These are phyloP conservation scores for Hypoxylon sp. DNA, from an alignment of 2,329 filamentous ascomycete genomes.

Conservation along the genomic window DNA sequence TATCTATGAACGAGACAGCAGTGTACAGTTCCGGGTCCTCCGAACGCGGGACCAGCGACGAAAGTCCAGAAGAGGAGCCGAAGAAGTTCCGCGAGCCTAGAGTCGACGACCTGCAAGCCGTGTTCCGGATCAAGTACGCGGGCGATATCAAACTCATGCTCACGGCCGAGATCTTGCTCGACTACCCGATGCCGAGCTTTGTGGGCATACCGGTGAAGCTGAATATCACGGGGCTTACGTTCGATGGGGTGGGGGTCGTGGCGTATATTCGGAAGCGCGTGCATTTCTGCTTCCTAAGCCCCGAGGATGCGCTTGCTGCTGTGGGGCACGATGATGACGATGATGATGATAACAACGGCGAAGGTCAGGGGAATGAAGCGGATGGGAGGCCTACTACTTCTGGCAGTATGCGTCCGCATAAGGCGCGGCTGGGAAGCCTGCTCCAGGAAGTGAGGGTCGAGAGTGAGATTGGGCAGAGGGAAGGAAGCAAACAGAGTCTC, in stretches of 20 bases:
- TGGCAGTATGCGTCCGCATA: constrained; percentile 43
- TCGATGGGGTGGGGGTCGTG: constrained; percentile 93
- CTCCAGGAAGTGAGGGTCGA: constrained; percentile 95
- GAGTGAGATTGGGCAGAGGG: constrained; percentile 95
- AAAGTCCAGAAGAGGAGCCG: constrained; percentile 55
- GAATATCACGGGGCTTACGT: constrained; percentile 93
- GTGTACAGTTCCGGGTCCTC: constrained; percentile 40
- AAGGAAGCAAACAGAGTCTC: constrained; percentile 91
- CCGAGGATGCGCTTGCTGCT: constrained; percentile 87
- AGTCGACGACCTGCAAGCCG: constrained; percentile 90
- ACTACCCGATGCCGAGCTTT: constrained; percentile 99
- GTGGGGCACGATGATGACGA: constrained; percentile 67
- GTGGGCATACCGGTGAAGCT: constrained; percentile 95
- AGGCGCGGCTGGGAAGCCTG: constrained; percentile 75
- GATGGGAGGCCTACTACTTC: constrained; percentile 17
- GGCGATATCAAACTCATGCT: constrained; percentile 90
- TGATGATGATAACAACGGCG: constrained; percentile 44
- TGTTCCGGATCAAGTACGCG: constrained; percentile 90
- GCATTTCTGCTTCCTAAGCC: constrained; percentile 94
- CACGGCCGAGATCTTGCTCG: constrained; percentile 94
- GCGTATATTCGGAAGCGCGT: constrained; percentile 90
- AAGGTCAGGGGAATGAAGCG: constrained; percentile 42
- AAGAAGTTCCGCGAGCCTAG: constrained; percentile 78
- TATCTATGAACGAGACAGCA: constrained; percentile 42
- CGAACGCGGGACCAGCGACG: constrained; percentile 57